These are phyloP conservation scores for Alternaria triticina DNA, from an alignment of 2,329 filamentous ascomycete species.

Conservation along the genomic window DNA sequence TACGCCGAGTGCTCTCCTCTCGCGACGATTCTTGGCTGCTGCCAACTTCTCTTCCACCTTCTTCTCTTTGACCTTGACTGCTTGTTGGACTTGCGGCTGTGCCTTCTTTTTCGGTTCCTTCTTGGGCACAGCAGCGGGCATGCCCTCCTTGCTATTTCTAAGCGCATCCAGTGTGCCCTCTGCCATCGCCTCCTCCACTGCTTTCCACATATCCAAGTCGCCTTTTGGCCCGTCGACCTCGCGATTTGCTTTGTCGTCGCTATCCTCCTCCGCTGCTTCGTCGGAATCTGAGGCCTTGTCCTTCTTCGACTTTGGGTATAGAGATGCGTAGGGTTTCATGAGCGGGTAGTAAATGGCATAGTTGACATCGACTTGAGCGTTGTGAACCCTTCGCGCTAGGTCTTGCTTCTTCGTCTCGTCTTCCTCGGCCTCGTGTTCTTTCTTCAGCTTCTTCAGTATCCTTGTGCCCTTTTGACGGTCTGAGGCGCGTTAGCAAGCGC, in stretches of 20 bases:
- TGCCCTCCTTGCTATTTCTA: slow-evolving; percentile 57
- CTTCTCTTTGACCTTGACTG: slow-evolving; percentile 16
- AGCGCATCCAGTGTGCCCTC: slow-evolving; percentile 63
- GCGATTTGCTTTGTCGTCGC: slow-evolving; percentile 36
- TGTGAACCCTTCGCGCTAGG: slow-evolving; percentile 66
- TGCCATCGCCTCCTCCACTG: slow-evolving; percentile 69
- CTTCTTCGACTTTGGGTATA: slow-evolving; percentile 53
- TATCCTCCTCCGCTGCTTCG: slow-evolving; percentile 27
- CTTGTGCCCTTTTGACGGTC: slow-evolving; percentile 76
- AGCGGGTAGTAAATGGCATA: slow-evolving; percentile 78
- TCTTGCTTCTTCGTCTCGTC: slow-evolving; percentile 59
- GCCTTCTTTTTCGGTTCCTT: slow-evolving; percentile 30
- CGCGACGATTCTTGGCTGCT: slow-evolving; percentile 20
- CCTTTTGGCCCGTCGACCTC: slow-evolving; percentile 53
- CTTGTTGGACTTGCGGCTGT: slow-evolving; percentile 10
- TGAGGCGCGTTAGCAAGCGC: slow-evolving; percentile 38
- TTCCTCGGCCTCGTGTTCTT: slow-evolving; percentile 59
- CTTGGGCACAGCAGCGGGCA: slow-evolving; percentile 25
- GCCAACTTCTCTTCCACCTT: slow-evolving; percentile 24
- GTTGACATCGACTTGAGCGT: slow-evolving; percentile 74
- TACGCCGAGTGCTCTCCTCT: slow-evolving; percentile 25
- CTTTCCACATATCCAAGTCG: slow-evolving; percentile 69
- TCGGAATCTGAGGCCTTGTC: slow-evolving; percentile 24
- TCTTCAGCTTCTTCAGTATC: slow-evolving; percentile 68
- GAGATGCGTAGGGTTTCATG: slow-evolving; percentile 70